Conservation (phyloP, 2,329 filamentous ascomycete genomes). For the Aureobasidium subglaciale region DNA sequence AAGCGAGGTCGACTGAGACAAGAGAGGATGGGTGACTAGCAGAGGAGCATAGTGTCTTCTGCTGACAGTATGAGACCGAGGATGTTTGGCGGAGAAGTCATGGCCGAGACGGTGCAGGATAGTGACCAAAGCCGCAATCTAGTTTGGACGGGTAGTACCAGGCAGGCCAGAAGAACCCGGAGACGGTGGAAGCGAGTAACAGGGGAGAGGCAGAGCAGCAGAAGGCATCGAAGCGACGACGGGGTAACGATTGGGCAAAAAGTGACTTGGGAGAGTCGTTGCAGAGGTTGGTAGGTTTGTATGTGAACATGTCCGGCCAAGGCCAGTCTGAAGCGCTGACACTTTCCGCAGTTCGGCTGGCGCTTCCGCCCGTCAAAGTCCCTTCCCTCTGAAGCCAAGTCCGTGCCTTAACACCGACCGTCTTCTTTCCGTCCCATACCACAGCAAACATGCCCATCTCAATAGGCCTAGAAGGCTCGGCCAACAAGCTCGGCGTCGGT, state of each 20-base stretch:
- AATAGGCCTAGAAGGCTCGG: conserved; percentile 80
- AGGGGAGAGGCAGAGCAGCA: neutral
- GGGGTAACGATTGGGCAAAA: neutral
- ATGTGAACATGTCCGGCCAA: neutral
- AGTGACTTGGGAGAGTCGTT: neutral
- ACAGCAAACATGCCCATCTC: conserved; percentile 45
- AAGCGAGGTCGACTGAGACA: neutral
- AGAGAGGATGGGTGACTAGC: neutral
- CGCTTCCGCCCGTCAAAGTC: neutral
- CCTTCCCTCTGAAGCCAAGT: neutral
- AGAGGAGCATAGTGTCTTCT: neutral
- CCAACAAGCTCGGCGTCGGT: conserved; percentile 95
- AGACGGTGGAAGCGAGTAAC: neutral
- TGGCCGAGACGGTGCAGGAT: neutral
- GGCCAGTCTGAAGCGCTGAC: neutral
- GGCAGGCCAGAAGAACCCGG: neutral
- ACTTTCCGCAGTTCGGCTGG: neutral
- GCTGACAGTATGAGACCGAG: neutral
- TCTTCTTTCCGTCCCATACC: neutral
- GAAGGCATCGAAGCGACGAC: neutral
- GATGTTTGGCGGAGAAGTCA: neutral
- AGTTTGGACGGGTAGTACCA: neutral
- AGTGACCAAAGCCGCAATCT: neutral
- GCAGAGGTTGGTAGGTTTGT: neutral
- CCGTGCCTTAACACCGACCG: conserved; percentile 8